These are phyloP conservation scores for Nematodospora anomalae DNA, from an alignment of 1,139 yeast species.

Conservation along the genomic window DNA sequence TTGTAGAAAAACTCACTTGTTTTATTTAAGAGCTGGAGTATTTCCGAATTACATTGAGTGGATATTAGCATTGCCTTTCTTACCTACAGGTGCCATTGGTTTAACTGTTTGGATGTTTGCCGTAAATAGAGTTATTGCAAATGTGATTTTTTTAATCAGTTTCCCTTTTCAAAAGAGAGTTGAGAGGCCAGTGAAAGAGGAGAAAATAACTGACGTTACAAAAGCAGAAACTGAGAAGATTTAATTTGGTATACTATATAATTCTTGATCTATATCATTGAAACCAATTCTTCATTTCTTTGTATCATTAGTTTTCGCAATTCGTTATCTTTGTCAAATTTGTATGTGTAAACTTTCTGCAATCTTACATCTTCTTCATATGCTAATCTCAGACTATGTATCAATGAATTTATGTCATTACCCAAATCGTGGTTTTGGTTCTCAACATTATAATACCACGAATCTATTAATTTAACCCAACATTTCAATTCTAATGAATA, in stretches of 20 bases:
- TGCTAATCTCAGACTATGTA: conserved; percentile 6
- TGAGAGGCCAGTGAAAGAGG: conserved; percentile 21
- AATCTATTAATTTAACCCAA: conserved; percentile 51
- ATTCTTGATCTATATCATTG: conserved; percentile 5
- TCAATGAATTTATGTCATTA: conserved; percentile 3
- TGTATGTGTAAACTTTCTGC: conserved; percentile 23
- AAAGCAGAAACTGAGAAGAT: not conserved
- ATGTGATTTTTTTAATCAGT: conserved; percentile 26
- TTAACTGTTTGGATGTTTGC: conserved; percentile 52
- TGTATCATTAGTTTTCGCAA: conserved; percentile 24
- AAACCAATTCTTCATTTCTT: conserved; percentile 15
- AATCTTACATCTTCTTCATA: conserved; percentile 22
- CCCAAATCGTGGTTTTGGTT: conserved; percentile 5
- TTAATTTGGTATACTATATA: not conserved
- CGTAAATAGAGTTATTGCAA: conserved; percentile 32
- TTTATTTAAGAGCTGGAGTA: conserved; percentile 58
- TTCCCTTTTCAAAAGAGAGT: conserved; percentile 30
- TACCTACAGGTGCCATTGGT: conserved; percentile 56
- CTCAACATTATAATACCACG: conserved; percentile 41
- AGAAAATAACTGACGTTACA: not conserved
- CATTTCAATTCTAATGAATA: conserved; percentile 39
- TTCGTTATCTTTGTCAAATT: conserved; percentile 20
- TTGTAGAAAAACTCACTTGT: conserved; percentile 58
- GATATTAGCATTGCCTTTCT: conserved; percentile 60
- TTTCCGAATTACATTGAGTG: conserved; percentile 61